These are phyloP conservation scores for Pichia sp. DNA, from an alignment of 1,139 yeast species.

Conservation along the genomic window DNA sequence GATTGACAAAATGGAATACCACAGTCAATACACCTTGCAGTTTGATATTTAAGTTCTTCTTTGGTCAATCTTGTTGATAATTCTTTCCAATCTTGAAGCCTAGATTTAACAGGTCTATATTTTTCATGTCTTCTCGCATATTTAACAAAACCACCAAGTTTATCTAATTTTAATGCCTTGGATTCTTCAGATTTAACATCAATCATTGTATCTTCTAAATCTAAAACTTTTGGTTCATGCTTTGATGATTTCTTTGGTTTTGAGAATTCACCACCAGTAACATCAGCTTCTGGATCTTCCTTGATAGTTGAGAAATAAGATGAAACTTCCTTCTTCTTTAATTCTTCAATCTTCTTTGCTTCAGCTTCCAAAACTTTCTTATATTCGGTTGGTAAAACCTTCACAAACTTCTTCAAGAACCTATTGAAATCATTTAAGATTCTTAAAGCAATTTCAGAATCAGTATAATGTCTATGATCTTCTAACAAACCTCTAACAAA, in stretches of 20 bases:
- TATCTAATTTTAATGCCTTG: slow-evolving; percentile 60
- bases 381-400: slow-evolving; percentile 89
- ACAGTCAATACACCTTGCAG: slow-evolving; percentile 99
- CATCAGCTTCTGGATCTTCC: slow-evolving; percentile 80
- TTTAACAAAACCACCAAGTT: slow-evolving; percentile 86
- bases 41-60: slow-evolving; percentile 82
- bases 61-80: slow-evolving; percentile 74
- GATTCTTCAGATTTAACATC: slow-evolving; percentile 62
- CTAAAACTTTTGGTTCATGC: slow-evolving; percentile 78
- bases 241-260: slow-evolving; percentile 38
- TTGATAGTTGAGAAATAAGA: slow-evolving; percentile 60
- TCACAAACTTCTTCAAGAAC: slow-evolving; percentile 81
- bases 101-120: slow-evolving; percentile 69
- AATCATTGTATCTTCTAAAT: slow-evolving; percentile 81
- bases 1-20: slow-evolving; percentile 99
- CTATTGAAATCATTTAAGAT: slow-evolving; percentile 83
- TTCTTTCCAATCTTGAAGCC: slow-evolving; percentile 92
- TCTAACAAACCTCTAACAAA: slow-evolving; percentile 89
- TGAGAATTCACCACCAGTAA: slow-evolving; percentile 74
- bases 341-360: slow-evolving; percentile 58
- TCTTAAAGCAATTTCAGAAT: slow-evolving; percentile 82
- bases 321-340: slow-evolving; percentile 54
- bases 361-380: slow-evolving; percentile 83
- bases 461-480: slow-evolving; percentile 92
- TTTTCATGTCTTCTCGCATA: slow-evolving; percentile 84